Base-by-base conservation (phyloP, 2,329 filamentous ascomycete genomes). In the Phyllosticta paracitricarpa region DNA sequence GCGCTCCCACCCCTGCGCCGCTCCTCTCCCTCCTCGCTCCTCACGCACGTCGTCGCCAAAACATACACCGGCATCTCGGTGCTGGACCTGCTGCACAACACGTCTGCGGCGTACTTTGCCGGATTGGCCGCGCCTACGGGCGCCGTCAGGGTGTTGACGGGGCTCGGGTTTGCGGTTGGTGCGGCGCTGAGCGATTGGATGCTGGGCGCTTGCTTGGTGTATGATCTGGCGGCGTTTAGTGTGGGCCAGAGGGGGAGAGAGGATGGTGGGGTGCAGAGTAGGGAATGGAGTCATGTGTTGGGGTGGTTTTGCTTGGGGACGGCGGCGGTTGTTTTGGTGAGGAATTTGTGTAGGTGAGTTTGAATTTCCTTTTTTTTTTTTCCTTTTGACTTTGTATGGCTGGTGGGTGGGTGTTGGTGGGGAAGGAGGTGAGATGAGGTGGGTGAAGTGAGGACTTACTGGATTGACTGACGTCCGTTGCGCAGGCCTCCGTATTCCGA, bases 1-100 rank as follows among this genome's bases (percentile, higher is more conserved):
- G 73, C 77, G 35, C 77, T 83, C 8, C 71, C 71, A 8, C 73
- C 74, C 1, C 81, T 85, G 75, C 77, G 83, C 66, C 77, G 75
- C 1, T 67, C 70, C 19, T 81, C 78, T 3, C 76, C 77, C 52
- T 76, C 75, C 35, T 81, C 78, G n/a, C 69, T 83, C 52, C 78
- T 85, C 52, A 85, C 82, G 0, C 81, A 85, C 67, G 67, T 83
- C 57, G 81, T 84, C 2, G 74, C 80, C 10, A 84, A 84, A 68
- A 83, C 82, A 0, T 85, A 84, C 65, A 82, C 82, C 0, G 82
- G 83, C 5, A 84, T 85, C 61, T 82, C 82, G 5, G 78, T 84
- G 1, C 73, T 85, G 4, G 83, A 85, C 64, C 72, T 85, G 10
- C 68, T 85, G 51, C 82, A 85, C 51, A 85, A 85, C 65, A 79